Percentiles rank a stretch among this genome's conserved stretches.
Evolutionary conservation across 176 grass and related monocot genomes (phyloP).

Genomic region (Raddia distichophylla): DNA sequence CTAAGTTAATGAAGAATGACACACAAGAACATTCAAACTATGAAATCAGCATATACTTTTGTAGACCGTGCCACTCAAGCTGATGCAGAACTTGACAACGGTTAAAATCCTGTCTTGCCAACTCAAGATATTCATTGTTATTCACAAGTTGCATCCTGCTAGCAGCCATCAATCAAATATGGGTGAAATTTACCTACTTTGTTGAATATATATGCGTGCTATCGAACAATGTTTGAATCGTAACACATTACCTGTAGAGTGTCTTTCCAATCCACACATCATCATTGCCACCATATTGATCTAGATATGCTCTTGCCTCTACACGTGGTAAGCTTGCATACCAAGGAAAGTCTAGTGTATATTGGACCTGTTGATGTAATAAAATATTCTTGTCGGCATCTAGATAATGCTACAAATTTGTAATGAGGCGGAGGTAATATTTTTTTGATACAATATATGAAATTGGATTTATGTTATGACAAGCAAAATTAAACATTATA

Average conservation of each 20-base stretch:
- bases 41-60: conserved; percentile 45
- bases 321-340: conserved; percentile 74
- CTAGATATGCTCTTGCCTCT: conserved; percentile 77
- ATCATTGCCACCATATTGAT: conserved; percentile 75
- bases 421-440: not conserved
- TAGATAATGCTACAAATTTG: not conserved
- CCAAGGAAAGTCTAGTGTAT: conserved; percentile 84
- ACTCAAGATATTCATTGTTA: conserved; percentile 62
- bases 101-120: conserved; percentile 87
- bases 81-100: conserved; percentile 76
- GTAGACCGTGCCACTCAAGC: conserved; percentile 63
- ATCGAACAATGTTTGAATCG: not conserved
- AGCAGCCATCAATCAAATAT: not conserved
- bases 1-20: not conserved
- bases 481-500: too few species aligned
- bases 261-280: conserved; percentile 98
- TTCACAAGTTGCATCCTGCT: conserved; percentile 89
- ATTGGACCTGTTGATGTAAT: conserved; percentile 59
- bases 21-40: not conserved
- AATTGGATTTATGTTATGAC: too few species aligned
- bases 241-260: conserved; percentile 65
- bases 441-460: too few species aligned
- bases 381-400: not conserved
- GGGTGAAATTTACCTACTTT: not conserved
- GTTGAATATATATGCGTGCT: not conserved